Evolutionary conservation across 768 basidiomycete genomes (phyloP), one percentile per base, ranked within the genome.

Genomic region (Rhodocollybia butyracea): DNA sequence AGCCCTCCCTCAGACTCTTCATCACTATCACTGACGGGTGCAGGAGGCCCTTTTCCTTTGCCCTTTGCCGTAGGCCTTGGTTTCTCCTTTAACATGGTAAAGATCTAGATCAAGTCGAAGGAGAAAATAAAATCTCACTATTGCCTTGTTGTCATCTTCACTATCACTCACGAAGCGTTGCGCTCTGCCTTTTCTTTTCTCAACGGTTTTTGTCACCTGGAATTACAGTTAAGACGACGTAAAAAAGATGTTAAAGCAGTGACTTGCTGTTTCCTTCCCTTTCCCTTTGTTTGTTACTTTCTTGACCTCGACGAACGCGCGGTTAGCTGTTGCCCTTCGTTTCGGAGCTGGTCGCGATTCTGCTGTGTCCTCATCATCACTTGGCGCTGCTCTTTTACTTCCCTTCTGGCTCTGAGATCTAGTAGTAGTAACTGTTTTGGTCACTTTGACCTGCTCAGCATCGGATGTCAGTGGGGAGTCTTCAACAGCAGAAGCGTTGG

Each of bases 1-100:
- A 73, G 61, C 19, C 70, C 75, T 40, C 70, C 68, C 19, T 78
- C 72, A 34, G 71, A 73, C 24, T 61, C 57, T 11, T 54, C 63
- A 3, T 75, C 73, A n/a, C 63, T 66, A 36, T 68, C 69, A 43
- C 69, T 64, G n/a, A 59, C 60, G 1, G 62, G 57, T 5, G 64
- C 47, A 15, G 55, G 54, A 21, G 65, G 42, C 17, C 51, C 61
- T 57, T 65, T 68, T 2, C 56, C 31, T 38, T 46, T 54, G 32
- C 40, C 30, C 63, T 52, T 67, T 70, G 63, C 69, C 65, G 38
- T 58, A 62, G 32, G 52, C 55, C 38, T 59, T 63, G 42, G 55
- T 2, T 32, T 46, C 12, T 15, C 32, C 48, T 50, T 50, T n/a
- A 15, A 4, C 3, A 12, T 24, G 19, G 46, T 31, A 24, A 30